Conservation (phyloP, 352 stramenopile genomes). For the Phytophthora litchii region DNA sequence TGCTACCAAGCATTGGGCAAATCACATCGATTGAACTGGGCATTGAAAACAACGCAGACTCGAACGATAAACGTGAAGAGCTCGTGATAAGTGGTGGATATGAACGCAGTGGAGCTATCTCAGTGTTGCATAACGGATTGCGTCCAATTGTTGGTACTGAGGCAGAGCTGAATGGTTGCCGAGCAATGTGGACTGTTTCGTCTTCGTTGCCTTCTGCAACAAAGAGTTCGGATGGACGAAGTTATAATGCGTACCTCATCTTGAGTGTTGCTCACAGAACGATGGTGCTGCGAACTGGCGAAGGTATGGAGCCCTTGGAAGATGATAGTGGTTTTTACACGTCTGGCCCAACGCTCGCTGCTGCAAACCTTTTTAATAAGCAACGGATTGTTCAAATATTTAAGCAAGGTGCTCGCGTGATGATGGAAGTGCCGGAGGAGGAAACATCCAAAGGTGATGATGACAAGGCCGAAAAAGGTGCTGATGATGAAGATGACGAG, state of each 20-base stretch:
- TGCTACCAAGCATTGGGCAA: constrained; percentile 75
- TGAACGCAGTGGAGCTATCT: constrained; percentile 66
- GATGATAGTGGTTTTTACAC: constrained; percentile 88
- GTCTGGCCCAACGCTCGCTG: constrained; percentile 75
- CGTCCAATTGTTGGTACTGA: constrained; percentile 86
- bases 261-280: constrained; percentile 81
- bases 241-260: constrained; percentile 84
- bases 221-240: constrained; percentile 54
- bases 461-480: constrained; percentile 25
- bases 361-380: constrained; percentile 81
- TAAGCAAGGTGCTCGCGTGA: constrained; percentile 81
- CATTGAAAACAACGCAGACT: constrained; percentile 75
- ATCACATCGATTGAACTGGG: constrained; percentile 86
- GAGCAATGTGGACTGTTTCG: constrained; percentile 87
- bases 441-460: constrained; percentile 18
- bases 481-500: constrained; percentile 14
- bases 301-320: constrained; percentile 86
- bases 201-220: constrained; percentile 56
- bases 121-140: constrained; percentile 79
- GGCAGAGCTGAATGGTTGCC: constrained; percentile 78
- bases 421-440: constrained; percentile 72
- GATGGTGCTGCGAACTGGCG: constrained; percentile 85
- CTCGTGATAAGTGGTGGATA: constrained; percentile 80
- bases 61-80: constrained; percentile 78
- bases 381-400: constrained; percentile 89